phyloP scores from a whole-genome alignment of 495 filamentous ascomycete species.

The Hypoxylon lenormandii region DNA sequence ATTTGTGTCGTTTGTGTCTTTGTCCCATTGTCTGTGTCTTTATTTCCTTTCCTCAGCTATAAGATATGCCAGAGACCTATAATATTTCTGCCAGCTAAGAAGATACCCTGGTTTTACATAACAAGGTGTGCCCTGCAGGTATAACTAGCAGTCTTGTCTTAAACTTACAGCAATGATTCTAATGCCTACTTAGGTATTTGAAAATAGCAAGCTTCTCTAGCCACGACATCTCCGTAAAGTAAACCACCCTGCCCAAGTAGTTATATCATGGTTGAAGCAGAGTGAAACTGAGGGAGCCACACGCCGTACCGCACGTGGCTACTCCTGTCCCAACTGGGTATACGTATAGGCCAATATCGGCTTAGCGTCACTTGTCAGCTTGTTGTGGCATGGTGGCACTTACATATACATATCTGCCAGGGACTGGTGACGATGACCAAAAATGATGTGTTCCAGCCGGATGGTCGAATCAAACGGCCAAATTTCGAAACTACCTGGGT shows the following conservation, averaged over 20 bases:
- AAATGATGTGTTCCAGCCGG: not conserved
- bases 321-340: constrained; percentile 1
- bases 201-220: no score
- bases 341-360: not conserved
- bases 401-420: constrained; percentile 14
- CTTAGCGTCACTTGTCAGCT: constrained; percentile 3
- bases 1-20: constrained; percentile 4
- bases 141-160: no score
- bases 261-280: not conserved
- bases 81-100: no score
- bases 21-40: not conserved
- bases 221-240: no score
- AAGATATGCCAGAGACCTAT: no score
- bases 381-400: constrained; percentile 32
- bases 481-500: not conserved
- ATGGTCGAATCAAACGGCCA: not conserved
- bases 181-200: no score
- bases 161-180: no score
- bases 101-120: not conserved
- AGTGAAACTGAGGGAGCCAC: not conserved
- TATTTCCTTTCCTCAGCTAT: not conserved
- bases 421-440: not conserved
- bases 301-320: constrained; percentile 11
- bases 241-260: no score
- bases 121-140: no score